Percentiles rank a stretch among this genome's conserved stretches.
phyloP scores from a whole-genome alignment of 2,329 filamentous ascomycete genomes.

The Tolypocladium album region DNA sequence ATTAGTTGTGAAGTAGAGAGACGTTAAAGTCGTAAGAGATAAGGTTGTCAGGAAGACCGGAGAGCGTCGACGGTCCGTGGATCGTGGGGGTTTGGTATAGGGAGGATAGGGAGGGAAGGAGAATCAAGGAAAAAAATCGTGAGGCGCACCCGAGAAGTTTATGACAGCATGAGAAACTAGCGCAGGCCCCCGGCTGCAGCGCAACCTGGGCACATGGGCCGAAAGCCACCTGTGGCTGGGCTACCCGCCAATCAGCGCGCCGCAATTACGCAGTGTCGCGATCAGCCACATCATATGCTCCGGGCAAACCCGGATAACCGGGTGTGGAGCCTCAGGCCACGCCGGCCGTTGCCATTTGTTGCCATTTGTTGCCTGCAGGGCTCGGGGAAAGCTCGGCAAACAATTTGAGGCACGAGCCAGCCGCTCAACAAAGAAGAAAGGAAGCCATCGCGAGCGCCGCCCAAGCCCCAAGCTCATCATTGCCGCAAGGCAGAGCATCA shows the following conservation, averaged over 20 bases:
- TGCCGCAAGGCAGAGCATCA: neutral
- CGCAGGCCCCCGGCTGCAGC: constrained; percentile 1
- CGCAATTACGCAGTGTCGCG: constrained; percentile 20
- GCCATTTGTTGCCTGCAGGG: neutral
- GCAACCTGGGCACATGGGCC: neutral
- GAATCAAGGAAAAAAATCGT: constrained; percentile 13
- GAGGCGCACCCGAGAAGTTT: constrained; percentile 20
- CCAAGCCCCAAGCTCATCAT: neutral
- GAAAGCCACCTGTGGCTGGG: constrained; percentile 22
- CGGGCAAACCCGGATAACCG: constrained; percentile 24
- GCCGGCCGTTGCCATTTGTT: neutral
- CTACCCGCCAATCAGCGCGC: constrained; percentile 23
- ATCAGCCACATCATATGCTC: constrained; percentile 9
- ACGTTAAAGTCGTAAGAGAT: constrained; percentile 5
- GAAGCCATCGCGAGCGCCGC: neutral
- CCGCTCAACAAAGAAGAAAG: neutral
- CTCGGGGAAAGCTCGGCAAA: constrained; percentile 10
- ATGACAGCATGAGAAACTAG: constrained; percentile 27
- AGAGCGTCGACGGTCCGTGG: constrained; percentile 6
- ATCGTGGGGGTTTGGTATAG: constrained; percentile 2
- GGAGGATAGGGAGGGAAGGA: constrained; percentile 9
- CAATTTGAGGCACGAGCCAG: neutral
- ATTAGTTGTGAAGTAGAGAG: constrained; percentile 9
- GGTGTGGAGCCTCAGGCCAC: neutral
- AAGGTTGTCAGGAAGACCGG: constrained; percentile 5